Evolutionary conservation across 305 asterid genomes (phyloP).

Genomic region (Euphrasia arctica): DNA sequence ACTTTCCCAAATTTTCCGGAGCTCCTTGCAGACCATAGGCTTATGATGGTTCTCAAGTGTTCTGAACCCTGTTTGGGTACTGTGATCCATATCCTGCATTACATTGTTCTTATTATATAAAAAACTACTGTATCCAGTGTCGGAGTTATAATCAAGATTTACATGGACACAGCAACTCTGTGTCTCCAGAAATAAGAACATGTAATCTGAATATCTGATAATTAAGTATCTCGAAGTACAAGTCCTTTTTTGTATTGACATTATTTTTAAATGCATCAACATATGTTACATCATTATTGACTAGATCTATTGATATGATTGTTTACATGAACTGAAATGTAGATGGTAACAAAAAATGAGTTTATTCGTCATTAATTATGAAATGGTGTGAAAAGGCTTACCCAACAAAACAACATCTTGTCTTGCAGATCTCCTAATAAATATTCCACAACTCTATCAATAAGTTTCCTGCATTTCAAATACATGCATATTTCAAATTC

Average conservation of each 20-base stretch:
- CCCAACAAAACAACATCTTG: conserved; percentile 60
- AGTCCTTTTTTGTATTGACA: no score
- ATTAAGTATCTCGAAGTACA: not conserved
- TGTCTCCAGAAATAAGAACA: not conserved
- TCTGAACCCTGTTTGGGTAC: conserved; percentile 54
- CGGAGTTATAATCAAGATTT: conserved; percentile 5
- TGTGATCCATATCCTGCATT: conserved; percentile 60
- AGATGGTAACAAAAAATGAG: conserved; percentile 3
- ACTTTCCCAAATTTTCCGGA: conserved; percentile 67
- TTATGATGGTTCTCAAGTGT: conserved; percentile 54
- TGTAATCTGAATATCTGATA: not conserved
- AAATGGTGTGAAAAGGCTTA: conserved; percentile 21
- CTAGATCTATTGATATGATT: not conserved
- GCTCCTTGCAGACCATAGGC: conserved; percentile 82
- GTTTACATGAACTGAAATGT: not conserved
- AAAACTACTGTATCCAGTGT: conserved; percentile 17
- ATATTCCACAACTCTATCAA: conserved; percentile 55
- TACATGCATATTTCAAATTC: conserved; percentile 16
- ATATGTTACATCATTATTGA: not conserved
- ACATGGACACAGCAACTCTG: conserved; percentile 16
- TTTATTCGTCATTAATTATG: conserved; percentile 1
- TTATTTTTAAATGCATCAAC: no score
- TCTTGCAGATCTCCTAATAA: conserved; percentile 54
- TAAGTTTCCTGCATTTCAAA: conserved; percentile 46
- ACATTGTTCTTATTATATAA: conserved; percentile 22